Conservation (phyloP, 108 stramenopile genomes). For the Nitzschia sp. region DNA sequence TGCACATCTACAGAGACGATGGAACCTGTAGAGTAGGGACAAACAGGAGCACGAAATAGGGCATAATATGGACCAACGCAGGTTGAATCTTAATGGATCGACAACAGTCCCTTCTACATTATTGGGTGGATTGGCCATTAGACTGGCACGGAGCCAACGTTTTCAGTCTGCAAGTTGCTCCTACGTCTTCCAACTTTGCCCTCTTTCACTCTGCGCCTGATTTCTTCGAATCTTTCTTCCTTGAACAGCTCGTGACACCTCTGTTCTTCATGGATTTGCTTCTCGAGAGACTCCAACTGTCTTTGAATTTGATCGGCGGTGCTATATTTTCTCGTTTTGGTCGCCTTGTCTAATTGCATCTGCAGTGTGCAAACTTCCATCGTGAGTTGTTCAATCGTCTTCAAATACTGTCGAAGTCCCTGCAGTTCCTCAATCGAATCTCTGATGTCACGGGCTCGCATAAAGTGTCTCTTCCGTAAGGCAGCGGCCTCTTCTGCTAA, state of each 20-base stretch:
- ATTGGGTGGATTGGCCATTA: no score
- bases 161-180: no score
- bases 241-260: background rate
- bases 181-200: no score
- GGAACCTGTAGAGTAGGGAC: no score
- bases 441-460: conserved; percentile 20
- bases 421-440: conserved; percentile 25
- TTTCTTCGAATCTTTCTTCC: conserved; percentile 1
- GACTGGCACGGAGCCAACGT: no score
- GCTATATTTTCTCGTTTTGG: conserved; percentile 2
- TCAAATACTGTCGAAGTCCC: conserved; percentile 14
- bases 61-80: no score
- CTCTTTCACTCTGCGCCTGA: background rate
- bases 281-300: background rate
- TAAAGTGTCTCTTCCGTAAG: conserved; percentile 18
- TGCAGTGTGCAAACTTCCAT: background rate
- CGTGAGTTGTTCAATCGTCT: conserved; percentile 18
- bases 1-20: no score
- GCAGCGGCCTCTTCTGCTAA: conserved; percentile 3
- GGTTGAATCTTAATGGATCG: no score
- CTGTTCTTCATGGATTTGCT: background rate
- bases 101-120: no score
- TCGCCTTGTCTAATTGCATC: background rate
- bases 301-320: conserved; percentile 2
- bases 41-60: no score